Conservation (phyloP, 495 filamentous ascomycete species). For the Hyphodiscus hymeniophilus region DNA sequence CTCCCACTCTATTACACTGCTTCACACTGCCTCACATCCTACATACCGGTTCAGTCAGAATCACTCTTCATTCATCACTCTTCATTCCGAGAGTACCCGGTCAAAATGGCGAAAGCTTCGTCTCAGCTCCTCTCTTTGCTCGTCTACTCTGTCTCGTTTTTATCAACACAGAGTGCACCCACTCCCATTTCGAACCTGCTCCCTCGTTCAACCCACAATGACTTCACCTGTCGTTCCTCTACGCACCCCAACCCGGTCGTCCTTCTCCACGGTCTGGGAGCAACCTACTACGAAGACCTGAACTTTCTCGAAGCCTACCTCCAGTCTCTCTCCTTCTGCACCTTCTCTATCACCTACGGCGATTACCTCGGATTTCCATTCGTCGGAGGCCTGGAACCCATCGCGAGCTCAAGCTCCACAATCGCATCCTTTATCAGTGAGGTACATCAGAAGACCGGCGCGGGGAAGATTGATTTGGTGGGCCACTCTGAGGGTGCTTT, state of each 20-base stretch:
- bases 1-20: too few relatives aligned
- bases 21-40: too few relatives aligned
- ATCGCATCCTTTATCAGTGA: constrained; percentile 41
- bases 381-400: constrained; percentile 37
- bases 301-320: constrained; percentile 45
- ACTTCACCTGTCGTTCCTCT: not conserved
- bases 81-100: too few relatives aligned
- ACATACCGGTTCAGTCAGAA: too few relatives aligned
- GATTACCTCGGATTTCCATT: constrained; percentile 37
- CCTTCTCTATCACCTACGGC: constrained; percentile 44
- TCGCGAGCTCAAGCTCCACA: constrained; percentile 37
- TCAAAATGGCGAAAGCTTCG: too few relatives aligned
- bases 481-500: constrained; percentile 49
- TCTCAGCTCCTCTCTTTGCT: too few relatives aligned
- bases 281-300: constrained; percentile 42
- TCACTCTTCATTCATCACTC: too few relatives aligned
- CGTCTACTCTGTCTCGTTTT: too few relatives aligned
- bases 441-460: constrained; percentile 33
- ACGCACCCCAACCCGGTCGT: constrained; percentile 37
- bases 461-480: constrained; percentile 39
- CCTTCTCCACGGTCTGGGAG: constrained; percentile 44
- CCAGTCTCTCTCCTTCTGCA: constrained; percentile 42
- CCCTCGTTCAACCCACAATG: too few relatives aligned
- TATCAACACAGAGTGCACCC: too few relatives aligned
- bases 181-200: too few relatives aligned